These are phyloP conservation scores for Coemansia sp. DNA, from an alignment of 192 early-diverging fungal species.

Conservation along the genomic window DNA sequence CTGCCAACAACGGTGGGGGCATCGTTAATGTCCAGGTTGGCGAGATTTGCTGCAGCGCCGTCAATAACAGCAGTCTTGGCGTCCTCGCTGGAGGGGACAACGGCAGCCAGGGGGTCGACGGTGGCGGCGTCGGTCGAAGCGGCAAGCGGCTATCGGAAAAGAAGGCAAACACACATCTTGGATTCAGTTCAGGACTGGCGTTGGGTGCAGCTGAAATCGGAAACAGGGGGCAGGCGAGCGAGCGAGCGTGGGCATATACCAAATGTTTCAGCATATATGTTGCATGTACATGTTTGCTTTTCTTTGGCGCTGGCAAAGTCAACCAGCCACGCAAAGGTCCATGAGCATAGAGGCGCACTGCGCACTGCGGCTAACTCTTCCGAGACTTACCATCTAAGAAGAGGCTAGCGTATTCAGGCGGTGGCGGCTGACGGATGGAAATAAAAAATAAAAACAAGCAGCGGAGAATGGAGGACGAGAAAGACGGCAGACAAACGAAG, in stretches of 20 bases:
- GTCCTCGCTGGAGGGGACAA: constrained; percentile 6
- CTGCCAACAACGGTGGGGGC: constrained; percentile 8
- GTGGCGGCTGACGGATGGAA: not conserved
- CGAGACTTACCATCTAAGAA: constrained; percentile 9
- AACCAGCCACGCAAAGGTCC: not conserved
- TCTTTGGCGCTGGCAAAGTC: not conserved
- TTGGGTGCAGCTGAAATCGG: not conserved
- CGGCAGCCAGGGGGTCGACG: not conserved
- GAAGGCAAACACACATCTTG: not conserved
- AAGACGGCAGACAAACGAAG: not conserved
- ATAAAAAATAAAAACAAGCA: not conserved
- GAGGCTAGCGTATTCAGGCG: not conserved
- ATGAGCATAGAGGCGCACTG: not conserved
- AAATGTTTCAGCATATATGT: not conserved
- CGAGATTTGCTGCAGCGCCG: constrained; percentile 1
- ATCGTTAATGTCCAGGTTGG: not conserved
- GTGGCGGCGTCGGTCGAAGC: not conserved
- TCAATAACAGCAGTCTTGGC: constrained; percentile 11
- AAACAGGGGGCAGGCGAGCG: not conserved
- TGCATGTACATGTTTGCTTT: not conserved
- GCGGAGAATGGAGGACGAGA: not conserved
- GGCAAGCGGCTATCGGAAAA: not conserved
- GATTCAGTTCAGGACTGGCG: not conserved
- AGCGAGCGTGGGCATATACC: not conserved
- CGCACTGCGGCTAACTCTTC: not conserved